Evolutionary conservation across 805 yeast species (phyloP), one percentile per base, ranked within the genome.

Genomic region (Candida loeiensis): DNA sequence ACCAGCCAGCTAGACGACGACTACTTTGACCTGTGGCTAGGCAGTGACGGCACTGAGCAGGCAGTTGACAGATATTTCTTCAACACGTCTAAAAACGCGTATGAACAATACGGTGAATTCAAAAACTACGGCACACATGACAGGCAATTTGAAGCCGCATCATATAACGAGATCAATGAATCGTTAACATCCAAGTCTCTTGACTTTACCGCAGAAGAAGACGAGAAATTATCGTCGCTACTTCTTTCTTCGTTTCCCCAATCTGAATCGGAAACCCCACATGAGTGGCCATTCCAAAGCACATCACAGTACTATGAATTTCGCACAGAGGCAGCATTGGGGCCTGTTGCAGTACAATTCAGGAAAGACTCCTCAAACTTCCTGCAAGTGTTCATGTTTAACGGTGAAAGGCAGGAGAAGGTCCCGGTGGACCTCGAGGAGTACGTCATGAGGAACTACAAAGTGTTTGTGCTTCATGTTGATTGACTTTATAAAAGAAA

Each of bases 221-320:
- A 21, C 6, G 24, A 21, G 24, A 21, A n/a, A n/a, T n/a, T n/a
- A n/a, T n/a, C n/a, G n/a, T n/a, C n/a, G n/a, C n/a, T n/a, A n/a
- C n/a, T n/a, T n/a, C n/a, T n/a, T n/a, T n/a, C n/a, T n/a, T n/a
- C n/a, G n/a, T n/a, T n/a, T n/a, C n/a, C n/a, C n/a, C n/a, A n/a
- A n/a, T n/a, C n/a, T n/a, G n/a, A n/a, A n/a, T n/a, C n/a, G n/a
- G 24, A 7, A 25, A 25, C 29, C n/a, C n/a, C 28, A 13, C 14
- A 14, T 15, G 20, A 20, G 17, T 37, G 40, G 40, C 34, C 13
- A n/a, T 37, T 37, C 25, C 36, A 22, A 12, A 30, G 24, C 30
- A 25, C 30, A 24, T 15, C 34, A 4, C 24, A 36, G 20, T 24
- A 30, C 24, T 14, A 13, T 6, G 28, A 16, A 18, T 37, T 37